A percentile compares a stretch with the other conserved stretches of the same genome.
Conservation (phyloP, 192 early-diverging fungal genomes). For the Coemansia sp. region DNA sequence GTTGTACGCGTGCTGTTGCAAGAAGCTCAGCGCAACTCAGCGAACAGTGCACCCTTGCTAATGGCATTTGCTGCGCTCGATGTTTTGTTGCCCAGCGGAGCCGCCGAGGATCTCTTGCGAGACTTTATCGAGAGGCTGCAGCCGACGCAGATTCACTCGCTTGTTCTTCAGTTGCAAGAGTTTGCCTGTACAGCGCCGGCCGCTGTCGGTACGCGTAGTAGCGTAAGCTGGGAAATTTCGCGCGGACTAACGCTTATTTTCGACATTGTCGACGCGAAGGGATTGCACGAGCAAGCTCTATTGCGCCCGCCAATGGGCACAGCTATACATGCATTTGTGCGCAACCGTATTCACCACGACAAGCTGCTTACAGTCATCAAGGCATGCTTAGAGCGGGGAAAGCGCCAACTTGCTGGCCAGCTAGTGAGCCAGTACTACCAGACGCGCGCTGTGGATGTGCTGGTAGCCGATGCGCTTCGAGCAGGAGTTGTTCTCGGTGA, state of each 20-base stretch:
- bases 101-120: conserved; percentile 8
- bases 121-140: conserved; percentile 11
- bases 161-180: conserved; percentile 26
- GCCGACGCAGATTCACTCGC: conserved; percentile 18
- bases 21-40: background rate
- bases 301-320: conserved; percentile 30
- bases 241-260: conserved; percentile 37
- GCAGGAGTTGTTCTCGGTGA: conserved; percentile 20
- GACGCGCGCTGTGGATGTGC: conserved; percentile 23
- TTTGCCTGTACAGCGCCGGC: conserved; percentile 16
- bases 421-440: conserved; percentile 46
- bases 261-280: conserved; percentile 31
- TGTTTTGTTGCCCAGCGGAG: conserved; percentile 11
- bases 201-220: conserved; percentile 4
- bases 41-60: conserved; percentile 1
- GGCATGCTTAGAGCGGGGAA: conserved; percentile 38
- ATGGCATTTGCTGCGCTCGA: conserved; percentile 36
- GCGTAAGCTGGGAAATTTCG: conserved; percentile 31
- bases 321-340: conserved; percentile 38
- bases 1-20: conserved; percentile 18
- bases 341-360: conserved; percentile 41
- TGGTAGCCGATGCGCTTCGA: conserved; percentile 29
- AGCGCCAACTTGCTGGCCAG: conserved; percentile 34
- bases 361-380: conserved; percentile 32
- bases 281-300: conserved; percentile 35